A percentile compares a stretch with the other conserved stretches of the same genome.
Conservation (phyloP, 768 basidiomycete genomes). For the Dentipellis sp. region DNA sequence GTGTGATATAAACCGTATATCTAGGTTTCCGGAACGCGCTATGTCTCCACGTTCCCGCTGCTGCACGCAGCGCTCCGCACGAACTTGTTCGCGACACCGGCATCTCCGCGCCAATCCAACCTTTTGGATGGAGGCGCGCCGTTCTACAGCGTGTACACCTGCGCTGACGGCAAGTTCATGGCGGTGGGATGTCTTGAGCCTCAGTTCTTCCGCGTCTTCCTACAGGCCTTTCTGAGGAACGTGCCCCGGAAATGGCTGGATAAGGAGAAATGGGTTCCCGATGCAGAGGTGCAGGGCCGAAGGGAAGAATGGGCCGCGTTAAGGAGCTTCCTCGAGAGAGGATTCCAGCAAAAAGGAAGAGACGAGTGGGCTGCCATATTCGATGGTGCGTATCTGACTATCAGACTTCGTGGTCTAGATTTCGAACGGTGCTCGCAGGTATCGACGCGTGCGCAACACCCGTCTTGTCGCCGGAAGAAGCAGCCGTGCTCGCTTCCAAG, state of each 20-base stretch:
- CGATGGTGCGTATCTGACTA: conserved; percentile 37
- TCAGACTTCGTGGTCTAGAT: background rate
- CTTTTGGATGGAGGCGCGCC: conserved; percentile 71
- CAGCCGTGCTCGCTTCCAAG: conserved; percentile 30
- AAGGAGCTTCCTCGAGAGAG: conserved; percentile 47
- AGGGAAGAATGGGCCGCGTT: conserved; percentile 48
- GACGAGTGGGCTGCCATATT: conserved; percentile 66
- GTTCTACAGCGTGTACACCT: conserved; percentile 67
- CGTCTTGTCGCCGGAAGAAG: conserved; percentile 57
- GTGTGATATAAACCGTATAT: background rate
- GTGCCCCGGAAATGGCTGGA: conserved; percentile 33
- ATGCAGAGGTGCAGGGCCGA: conserved; percentile 33
- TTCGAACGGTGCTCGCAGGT: conserved; percentile 27
- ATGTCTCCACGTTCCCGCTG: conserved; percentile 66
- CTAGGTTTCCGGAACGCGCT: conserved; percentile 74
- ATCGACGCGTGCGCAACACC: conserved; percentile 68
- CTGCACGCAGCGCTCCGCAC: conserved; percentile 29
- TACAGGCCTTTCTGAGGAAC: conserved; percentile 41
- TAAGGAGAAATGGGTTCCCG: conserved; percentile 45
- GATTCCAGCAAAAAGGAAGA: conserved; percentile 50
- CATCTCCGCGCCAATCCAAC: conserved; percentile 43
- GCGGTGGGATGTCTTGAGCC: conserved; percentile 71
- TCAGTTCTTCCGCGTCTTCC: conserved; percentile 56
- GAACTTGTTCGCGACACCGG: conserved; percentile 23
- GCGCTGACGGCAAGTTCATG: conserved; percentile 67